Conservation (phyloP, 2,329 filamentous ascomycete genomes). For the Catunica adiposa region DNA sequence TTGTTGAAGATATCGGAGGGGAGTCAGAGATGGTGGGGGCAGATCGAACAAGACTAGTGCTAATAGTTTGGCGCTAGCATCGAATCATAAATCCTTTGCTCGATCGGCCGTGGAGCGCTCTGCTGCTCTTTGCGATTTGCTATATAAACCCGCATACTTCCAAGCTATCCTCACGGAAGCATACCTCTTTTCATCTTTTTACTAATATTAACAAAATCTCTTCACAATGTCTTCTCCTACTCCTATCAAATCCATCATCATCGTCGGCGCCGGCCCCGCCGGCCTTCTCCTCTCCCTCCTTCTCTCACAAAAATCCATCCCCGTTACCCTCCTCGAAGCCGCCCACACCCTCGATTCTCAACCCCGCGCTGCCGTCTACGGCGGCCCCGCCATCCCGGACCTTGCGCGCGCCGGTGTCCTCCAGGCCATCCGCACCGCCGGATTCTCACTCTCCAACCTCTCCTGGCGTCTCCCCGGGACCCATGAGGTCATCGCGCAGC, state of each 20-base stretch:
- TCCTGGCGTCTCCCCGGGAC: conserved; percentile 25
- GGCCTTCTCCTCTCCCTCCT: conserved; percentile 35
- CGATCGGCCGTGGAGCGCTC: neutral
- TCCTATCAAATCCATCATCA: conserved; percentile 18
- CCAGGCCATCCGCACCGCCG: conserved; percentile 24
- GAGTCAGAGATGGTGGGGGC: no score
- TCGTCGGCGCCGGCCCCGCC: conserved; percentile 34
- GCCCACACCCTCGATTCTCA: conserved; percentile 37
- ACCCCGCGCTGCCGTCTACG: conserved; percentile 47
- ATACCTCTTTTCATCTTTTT: no score
- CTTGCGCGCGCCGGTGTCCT: conserved; percentile 43
- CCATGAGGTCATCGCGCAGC: conserved; percentile 23
- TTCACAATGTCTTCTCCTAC: neutral
- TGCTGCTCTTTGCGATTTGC: no score
- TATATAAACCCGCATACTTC: no score
- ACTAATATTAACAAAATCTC: no score
- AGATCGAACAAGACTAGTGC: neutral
- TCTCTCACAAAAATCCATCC: conserved; percentile 34
- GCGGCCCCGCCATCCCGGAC: conserved; percentile 39
- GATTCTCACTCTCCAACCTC: conserved; percentile 25
- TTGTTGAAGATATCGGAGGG: no score
- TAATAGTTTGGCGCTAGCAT: neutral
- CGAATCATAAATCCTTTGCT: neutral
- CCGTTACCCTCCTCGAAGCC: conserved; percentile 39
- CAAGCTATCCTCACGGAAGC: no score